phyloP scores from a whole-genome alignment of 768 basidiomycete genomes.

The Naganishia vaughanmartiniae region DNA sequence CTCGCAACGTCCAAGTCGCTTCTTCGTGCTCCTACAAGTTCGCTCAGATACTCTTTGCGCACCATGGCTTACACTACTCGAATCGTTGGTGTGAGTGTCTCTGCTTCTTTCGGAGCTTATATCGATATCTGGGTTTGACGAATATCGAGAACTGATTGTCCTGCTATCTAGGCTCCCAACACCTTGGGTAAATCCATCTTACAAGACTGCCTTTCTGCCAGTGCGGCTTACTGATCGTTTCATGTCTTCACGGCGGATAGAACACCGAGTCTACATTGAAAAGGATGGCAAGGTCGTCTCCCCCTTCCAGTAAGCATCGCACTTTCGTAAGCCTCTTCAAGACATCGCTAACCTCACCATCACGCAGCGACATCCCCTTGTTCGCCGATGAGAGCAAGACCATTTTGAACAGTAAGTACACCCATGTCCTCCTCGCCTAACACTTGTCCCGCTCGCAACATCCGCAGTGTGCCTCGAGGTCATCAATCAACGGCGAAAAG shows the following conservation, averaged over 20 bases:
- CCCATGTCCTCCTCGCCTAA: too few species aligned
- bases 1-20: conserved; percentile 3
- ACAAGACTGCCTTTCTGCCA: not conserved
- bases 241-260: conserved; percentile 54
- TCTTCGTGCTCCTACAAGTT: not conserved
- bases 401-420: conserved; percentile 89
- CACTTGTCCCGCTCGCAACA: not conserved
- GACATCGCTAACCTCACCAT: conserved; percentile 57
- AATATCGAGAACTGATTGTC: not conserved
- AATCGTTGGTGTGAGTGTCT: conserved; percentile 41
- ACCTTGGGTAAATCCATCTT: conserved; percentile 68
- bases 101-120: not conserved
- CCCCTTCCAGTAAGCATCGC: conserved; percentile 50
- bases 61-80: conserved; percentile 37
- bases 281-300: conserved; percentile 67
- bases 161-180: conserved; percentile 63
- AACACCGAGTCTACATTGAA: conserved; percentile 93
- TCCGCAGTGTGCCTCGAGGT: not conserved
- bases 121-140: not conserved
- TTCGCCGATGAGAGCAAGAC: conserved; percentile 93
- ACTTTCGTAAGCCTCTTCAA: not conserved
- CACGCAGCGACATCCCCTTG: conserved; percentile 96
- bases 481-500: conserved; percentile 47
- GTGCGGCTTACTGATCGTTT: not conserved
- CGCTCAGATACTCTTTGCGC: conserved; percentile 7